Conservation (phyloP, 1,284 basidiomycete species). For the Ustilago curta region DNA sequence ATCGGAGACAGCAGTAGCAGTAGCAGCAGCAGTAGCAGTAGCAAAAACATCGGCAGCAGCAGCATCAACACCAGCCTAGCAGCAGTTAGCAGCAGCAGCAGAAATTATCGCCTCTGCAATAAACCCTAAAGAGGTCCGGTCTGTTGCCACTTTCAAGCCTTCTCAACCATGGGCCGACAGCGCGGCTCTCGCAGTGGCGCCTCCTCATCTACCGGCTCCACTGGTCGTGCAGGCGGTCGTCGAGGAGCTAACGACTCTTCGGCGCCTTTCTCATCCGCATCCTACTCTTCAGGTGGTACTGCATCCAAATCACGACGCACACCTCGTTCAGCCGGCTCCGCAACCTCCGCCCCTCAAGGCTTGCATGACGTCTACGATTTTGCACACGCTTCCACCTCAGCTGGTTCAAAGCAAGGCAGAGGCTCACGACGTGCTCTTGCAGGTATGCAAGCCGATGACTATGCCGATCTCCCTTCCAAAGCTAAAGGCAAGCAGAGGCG, state of each 20-base stretch:
- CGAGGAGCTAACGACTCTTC: constrained; percentile 11
- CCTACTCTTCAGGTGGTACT: constrained; percentile 20
- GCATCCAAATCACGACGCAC: constrained; percentile 18
- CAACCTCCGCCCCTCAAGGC: constrained; percentile 7
- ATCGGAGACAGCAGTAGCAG: background rate
- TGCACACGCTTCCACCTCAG: constrained; percentile 35
- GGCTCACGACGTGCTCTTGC: constrained; percentile 35
- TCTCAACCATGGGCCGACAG: constrained; percentile 17
- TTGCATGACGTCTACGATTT: constrained; percentile 37
- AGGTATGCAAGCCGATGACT: constrained; percentile 35
- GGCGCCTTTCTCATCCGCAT: constrained; percentile 30
- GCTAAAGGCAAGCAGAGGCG: constrained; percentile 33
- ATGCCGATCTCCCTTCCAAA: constrained; percentile 36
- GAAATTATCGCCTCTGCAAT: background rate
- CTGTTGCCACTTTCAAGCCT: background rate
- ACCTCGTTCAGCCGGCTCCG: constrained; percentile 2
- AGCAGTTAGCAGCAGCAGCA: no score
- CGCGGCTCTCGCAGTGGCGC: constrained; percentile 7
- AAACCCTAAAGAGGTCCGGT: no score
- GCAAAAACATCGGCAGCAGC: no score
- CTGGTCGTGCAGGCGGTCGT: constrained; percentile 19
- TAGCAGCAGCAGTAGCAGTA: no score
- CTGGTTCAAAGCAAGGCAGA: constrained; percentile 24
- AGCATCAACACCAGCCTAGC: no score
- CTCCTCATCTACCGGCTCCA: constrained; percentile 3